Evolutionary conservation across 1,284 basidiomycete genomes (phyloP), one percentile per base, ranked within the genome.

Genomic region (Athelia sp.): DNA sequence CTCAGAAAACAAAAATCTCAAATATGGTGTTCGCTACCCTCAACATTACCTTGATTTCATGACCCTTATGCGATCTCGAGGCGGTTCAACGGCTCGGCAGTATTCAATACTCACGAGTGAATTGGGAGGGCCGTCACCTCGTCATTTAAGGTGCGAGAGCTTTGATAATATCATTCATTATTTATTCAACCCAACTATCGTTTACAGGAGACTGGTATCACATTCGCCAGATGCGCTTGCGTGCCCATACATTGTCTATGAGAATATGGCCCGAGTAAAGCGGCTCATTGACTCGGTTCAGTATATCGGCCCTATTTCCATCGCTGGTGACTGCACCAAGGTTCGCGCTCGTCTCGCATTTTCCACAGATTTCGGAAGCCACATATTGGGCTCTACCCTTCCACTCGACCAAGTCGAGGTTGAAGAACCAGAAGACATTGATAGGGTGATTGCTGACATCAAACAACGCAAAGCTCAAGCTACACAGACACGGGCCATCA

Each of bases 251-350:
- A 47, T 56, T 1, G 53, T 56, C 19, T 54, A 31, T 35, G 55
- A 58, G 34, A 58, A 58, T 31, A 44, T 58, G 14, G 56, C 57
- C 6, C 49, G 54, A 1, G 49, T 58, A 13, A 56, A 57, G 26
- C 53, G 54, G 3, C 52, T 56, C 23, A 50, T 47, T 0, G 48
- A 54, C n/a, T 51, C 51, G 15, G 32, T 58, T 3, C n/a, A 45
- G 0, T 58, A 60, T 32, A 31, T n/a, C 23, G 57, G 58, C 1
- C 56, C 57, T 4, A 44, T 60, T 26, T 23, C 50, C 1, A 46
- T 57, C 32, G 56, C 50, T 1, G 54, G 58, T 2, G 62, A 63
- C 35, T 58, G 58, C 22, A 64, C 61, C 1, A 62, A 62, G 42
- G 61, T 64, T 3, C 54, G 55, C 11, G 35, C 55, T 22, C 45